These are phyloP conservation scores for Mycena floridula DNA, from an alignment of 768 basidiomycete species.

Conservation along the genomic window DNA sequence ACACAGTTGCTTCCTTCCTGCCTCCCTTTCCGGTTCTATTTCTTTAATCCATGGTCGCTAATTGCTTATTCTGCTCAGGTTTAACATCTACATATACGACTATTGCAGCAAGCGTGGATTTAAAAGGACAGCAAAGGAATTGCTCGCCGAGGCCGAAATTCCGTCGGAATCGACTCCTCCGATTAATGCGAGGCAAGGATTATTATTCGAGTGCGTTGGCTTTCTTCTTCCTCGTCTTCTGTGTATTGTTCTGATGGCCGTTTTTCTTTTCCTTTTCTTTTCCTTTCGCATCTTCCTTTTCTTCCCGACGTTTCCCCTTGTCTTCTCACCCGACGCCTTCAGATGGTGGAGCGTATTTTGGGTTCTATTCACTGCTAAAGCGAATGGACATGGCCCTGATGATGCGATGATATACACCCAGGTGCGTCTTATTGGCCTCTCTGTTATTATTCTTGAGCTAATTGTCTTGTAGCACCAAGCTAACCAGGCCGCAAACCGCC, in stretches of 20 bases:
- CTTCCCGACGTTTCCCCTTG: no score
- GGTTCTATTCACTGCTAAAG: slow-evolving; percentile 80
- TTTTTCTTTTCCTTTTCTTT: no score
- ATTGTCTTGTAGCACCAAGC: slow-evolving; percentile 28
- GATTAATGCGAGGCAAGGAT: slow-evolving; percentile 77
- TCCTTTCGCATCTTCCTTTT: no score
- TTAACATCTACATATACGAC: slow-evolving; percentile 86
- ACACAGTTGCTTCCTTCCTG: slow-evolving; percentile 6
- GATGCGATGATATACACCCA: slow-evolving; percentile 69
- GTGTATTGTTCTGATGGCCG: slow-evolving; percentile 3
- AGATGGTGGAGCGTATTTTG: slow-evolving; percentile 92
- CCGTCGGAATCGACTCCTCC: slow-evolving; percentile 59
- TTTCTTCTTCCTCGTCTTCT: neutral
- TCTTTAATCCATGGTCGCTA: slow-evolving; percentile 1
- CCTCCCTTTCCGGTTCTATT: slow-evolving; percentile 2
- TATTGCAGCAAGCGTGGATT: slow-evolving; percentile 81
- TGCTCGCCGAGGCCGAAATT: slow-evolving; percentile 63
- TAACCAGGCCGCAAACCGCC: slow-evolving; percentile 16
- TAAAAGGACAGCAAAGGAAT: slow-evolving; percentile 62
- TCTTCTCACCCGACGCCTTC: no score
- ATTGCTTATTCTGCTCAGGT: no score
- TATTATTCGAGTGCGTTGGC: slow-evolving; percentile 69
- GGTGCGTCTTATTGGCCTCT: slow-evolving; percentile 33
- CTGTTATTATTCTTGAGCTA: slow-evolving; percentile 10
- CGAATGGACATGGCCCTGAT: slow-evolving; percentile 56